Evolutionary conservation across 2,329 filamentous ascomycete genomes (phyloP).

Genomic region (Apiospora phragmitis): DNA sequence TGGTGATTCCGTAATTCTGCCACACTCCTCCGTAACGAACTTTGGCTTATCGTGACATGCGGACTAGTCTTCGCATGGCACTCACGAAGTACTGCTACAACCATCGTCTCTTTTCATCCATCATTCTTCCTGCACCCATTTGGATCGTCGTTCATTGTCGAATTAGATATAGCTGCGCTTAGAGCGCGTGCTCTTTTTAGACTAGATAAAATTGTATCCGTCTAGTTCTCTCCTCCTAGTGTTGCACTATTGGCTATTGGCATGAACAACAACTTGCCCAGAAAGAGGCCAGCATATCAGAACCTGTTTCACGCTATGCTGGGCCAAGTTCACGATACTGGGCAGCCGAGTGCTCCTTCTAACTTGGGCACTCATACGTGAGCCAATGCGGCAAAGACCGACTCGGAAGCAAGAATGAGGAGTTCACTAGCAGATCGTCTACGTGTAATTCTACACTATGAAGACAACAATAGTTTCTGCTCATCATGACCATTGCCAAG

Average conservation of each 20-base stretch:
- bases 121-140: not conserved
- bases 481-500: not conserved
- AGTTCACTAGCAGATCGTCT: not conserved
- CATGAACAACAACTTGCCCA: not conserved
- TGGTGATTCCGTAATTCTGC: not conserved
- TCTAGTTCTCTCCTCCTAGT: not conserved
- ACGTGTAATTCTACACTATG: not conserved
- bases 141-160: not conserved
- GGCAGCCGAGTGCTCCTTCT: not conserved
- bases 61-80: not conserved
- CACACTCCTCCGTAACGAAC: not conserved
- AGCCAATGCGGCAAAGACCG: not conserved
- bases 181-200: not conserved
- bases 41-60: not conserved
- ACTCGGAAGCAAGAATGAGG: not conserved
- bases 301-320: not conserved
- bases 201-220: not conserved
- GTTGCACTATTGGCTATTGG: constrained; percentile 1
- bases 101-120: not conserved
- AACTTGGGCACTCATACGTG: not conserved
- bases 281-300: not conserved
- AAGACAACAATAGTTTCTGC: not conserved
- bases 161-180: not conserved
- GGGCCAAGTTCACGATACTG: not conserved
- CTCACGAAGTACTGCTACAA: not conserved